Evolutionary conservation across 2,329 filamentous ascomycete species (phyloP).

Genomic region (Colletotrichum echinochloae): DNA sequence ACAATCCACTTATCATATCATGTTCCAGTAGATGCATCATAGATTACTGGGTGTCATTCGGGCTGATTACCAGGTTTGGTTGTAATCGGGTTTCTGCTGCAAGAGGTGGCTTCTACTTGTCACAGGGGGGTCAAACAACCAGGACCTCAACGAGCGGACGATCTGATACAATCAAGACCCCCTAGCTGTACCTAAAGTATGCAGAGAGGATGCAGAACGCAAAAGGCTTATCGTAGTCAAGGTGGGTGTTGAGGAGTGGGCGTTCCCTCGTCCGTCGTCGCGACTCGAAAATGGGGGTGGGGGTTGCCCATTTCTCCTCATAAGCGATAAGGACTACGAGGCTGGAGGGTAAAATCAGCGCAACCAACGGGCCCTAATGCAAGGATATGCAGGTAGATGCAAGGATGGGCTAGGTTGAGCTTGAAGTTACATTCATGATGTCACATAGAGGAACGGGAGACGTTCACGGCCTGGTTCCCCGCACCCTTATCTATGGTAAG

Average conservation of each 20-base stretch:
- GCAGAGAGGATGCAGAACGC: too few species aligned
- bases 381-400: not conserved
- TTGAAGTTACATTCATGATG: not conserved
- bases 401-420: not conserved
- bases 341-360: not conserved
- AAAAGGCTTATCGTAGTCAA: not conserved
- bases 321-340: not conserved
- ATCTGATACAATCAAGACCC: not conserved
- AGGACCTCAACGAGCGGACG: not conserved
- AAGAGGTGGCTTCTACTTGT: not conserved
- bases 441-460: not conserved
- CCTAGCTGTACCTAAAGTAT: not conserved
- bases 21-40: not conserved
- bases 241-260: not conserved
- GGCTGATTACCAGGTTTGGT: not conserved
- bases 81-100: not conserved
- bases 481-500: not conserved
- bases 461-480: not conserved
- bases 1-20: not conserved
- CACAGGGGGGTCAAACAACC: not conserved
- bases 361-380: not conserved
- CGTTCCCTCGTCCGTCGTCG: not conserved
- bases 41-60: not conserved
- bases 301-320: too few species aligned
- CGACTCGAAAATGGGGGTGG: conserved; percentile 22